Evolutionary conservation across 768 basidiomycete species (phyloP), one percentile per base, ranked within the genome.

Genomic region (Brasilioporus rufonigricans): DNA sequence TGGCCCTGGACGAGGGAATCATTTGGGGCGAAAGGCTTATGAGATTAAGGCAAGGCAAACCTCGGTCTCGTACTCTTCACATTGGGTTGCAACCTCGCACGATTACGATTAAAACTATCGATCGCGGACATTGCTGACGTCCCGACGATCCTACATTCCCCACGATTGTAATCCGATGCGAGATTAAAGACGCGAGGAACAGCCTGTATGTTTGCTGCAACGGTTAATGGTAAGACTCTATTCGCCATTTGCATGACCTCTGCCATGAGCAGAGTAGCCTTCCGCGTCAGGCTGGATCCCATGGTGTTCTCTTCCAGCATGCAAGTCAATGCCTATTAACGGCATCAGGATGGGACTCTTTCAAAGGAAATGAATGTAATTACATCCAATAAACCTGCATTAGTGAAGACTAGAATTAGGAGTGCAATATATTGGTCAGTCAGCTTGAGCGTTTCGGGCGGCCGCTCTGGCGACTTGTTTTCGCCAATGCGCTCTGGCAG

Each of bases 401-500:
- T 88, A 4, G 87, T 83, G 54, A 98, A 84, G 3, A 97, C 83
- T 18, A 90, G 76, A 9, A 98, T 77, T 5, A 98, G 75, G 14
- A 99, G 76, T 0, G 90, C 89, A 48, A 94, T 82, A 66, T 93
- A 98, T 65, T 98, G 97, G 63, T 98, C 95, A 2, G 93, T 89
- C 24, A 98, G 71, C 64, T 89, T 94, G 41, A 93, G 75, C 5
- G 81, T 80, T 56, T 80, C 80, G 32, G 76, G 73, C 3, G 71
- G 64, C 50, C 79, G 77, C 52, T 89, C 86, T 13, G 67, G 66
- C 14, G 67, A 61, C 45, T 79, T 72, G 48, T 63, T 80, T 74
- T 62, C 71, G 19, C 61, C 56, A 36, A 60, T 54, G 36, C 46
- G 65, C 31, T 58, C 66, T 27, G 62, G 61, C 24, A 69, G 60